Conservation (phyloP, 2,329 filamentous ascomycete species). For the Thyridium curvatum region DNA sequence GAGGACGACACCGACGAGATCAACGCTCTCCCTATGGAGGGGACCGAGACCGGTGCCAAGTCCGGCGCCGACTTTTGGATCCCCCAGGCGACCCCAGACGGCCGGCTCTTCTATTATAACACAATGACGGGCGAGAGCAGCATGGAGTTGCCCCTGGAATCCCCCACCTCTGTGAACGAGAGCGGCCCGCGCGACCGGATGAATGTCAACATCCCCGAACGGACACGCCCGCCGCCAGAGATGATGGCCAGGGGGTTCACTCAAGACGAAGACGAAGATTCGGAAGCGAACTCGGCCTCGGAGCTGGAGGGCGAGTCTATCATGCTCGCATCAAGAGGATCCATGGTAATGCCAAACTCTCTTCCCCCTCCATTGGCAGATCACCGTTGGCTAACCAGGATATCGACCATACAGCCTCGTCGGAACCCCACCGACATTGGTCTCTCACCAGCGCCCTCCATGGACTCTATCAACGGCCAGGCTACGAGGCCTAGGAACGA, state of each 20-base stretch:
- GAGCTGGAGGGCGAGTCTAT: constrained; percentile 75
- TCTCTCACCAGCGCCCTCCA: constrained; percentile 80
- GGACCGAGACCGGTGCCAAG: constrained; percentile 49
- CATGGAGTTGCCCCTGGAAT: constrained; percentile 90
- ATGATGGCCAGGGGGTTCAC: constrained; percentile 79
- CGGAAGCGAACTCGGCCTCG: constrained; percentile 74
- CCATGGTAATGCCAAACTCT: constrained; percentile 48
- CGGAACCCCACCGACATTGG: constrained; percentile 52
- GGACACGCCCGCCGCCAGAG: constrained; percentile 83
- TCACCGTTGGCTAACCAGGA: constrained; percentile 12
- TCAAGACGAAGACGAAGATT: constrained; percentile 86
- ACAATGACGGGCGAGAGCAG: constrained; percentile 93
- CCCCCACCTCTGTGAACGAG: constrained; percentile 73
- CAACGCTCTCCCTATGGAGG: constrained; percentile 60
- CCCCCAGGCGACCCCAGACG: constrained; percentile 90
- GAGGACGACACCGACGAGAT: constrained; percentile 44
- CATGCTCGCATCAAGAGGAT: constrained; percentile 62
- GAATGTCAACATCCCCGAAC: constrained; percentile 82
- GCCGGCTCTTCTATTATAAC: constrained; percentile 95
- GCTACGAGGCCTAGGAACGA: constrained; percentile 52
- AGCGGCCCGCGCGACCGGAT: constrained; percentile 82
- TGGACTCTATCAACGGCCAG: constrained; percentile 77
- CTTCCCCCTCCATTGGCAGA: constrained; percentile 1
- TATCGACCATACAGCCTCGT: constrained; percentile 41
- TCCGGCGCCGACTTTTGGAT: constrained; percentile 98